Conservation (phyloP, 2,329 filamentous ascomycete species). For the Atkinsonella texensis region DNA sequence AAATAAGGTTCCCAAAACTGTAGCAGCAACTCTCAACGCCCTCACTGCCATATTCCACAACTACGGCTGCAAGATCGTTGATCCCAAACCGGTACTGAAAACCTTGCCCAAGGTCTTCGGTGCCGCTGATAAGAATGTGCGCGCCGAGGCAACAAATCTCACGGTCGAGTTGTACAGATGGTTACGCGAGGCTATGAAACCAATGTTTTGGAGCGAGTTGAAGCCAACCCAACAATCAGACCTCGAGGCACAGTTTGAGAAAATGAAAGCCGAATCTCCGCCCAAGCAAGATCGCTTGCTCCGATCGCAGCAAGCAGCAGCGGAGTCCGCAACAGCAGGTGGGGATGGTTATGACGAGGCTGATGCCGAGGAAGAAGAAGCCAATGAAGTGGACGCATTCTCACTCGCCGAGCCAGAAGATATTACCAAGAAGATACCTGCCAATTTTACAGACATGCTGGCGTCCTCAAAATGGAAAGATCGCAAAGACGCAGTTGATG, state of each 20-base stretch:
- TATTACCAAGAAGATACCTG: conserved; percentile 67
- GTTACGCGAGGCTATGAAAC: conserved; percentile 96
- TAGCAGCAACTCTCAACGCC: conserved; percentile 58
- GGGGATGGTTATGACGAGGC: conserved; percentile 46
- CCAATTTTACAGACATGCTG: conserved; percentile 71
- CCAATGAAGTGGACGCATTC: conserved; percentile 62
- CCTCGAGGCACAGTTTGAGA: conserved; percentile 87
- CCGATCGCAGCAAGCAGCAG: conserved; percentile 76
- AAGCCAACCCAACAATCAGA: conserved; percentile 94
- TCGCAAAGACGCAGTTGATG: conserved; percentile 85
- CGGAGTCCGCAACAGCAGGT: conserved; percentile 56
- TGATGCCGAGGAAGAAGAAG: conserved; percentile 38
- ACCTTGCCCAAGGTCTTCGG: conserved; percentile 80
- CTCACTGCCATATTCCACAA: conserved; percentile 81
- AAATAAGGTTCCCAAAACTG: conserved; percentile 85
- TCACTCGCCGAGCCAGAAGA: conserved; percentile 81
- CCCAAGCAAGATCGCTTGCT: conserved; percentile 87
- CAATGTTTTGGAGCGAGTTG: conserved; percentile 90
- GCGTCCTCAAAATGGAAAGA: conserved; percentile 97
- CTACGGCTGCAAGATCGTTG: conserved; percentile 87
- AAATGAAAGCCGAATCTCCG: conserved; percentile 72
- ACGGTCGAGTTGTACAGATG: conserved; percentile 93
- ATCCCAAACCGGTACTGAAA: conserved; percentile 87
- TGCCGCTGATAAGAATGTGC: conserved; percentile 95
- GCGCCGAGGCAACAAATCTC: conserved; percentile 82